Base-by-base conservation (phyloP, 345 rosid species). In the Acer saccharum region DNA sequence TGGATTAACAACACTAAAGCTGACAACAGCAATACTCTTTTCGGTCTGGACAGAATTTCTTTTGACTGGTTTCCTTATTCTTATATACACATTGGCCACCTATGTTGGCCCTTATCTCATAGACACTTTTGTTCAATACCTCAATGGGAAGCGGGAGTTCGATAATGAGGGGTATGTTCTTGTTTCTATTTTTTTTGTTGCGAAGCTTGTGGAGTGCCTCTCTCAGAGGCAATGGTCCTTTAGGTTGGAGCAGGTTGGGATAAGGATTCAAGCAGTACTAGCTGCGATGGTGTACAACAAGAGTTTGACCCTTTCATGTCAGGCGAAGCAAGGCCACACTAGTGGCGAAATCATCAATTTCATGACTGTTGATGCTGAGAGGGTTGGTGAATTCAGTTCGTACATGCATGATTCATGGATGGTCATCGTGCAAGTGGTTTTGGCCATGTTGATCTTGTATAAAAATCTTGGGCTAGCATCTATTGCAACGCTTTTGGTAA, bases 341-440 rank as follows among this genome's bases (percentile, higher is more conserved):
- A 84, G 89, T 1, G 98, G 95, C 0, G 94, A 94, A 86, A 87
- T 92, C 50, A 78, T 90, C 54, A 94, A 90, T 71, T 83, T 85
- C 71, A 82, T 90, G 81, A 76, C 85, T 2, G 92, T 90, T 3
- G 98, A 92, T 84, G 91, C 90, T 13, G 85, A 84, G 27, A 72
- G 90, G 62, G 78, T 94, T 18, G 85, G 85, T 41, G 85, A 83
- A 48, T 87, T 92, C 72, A 72, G 66, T 68, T 87, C 87, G 88
- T 81, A 79, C 80, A 76, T 92, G 79, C 98, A 94, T 75, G 78
- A 82, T 44, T 78, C 86, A 1, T 94, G 95, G 98, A 62, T 76
- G 75, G 46, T 83, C 55, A 25, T 68, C 13, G 54, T 93, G 57
- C 98, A 92, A 79, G 75, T 92, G n/a, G 68, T 81, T 75, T 69